A percentile compares a stretch with the other conserved stretches of the same genome.
phyloP scores from a whole-genome alignment of 306 rosid genomes.

The Vigna hirtella region DNA sequence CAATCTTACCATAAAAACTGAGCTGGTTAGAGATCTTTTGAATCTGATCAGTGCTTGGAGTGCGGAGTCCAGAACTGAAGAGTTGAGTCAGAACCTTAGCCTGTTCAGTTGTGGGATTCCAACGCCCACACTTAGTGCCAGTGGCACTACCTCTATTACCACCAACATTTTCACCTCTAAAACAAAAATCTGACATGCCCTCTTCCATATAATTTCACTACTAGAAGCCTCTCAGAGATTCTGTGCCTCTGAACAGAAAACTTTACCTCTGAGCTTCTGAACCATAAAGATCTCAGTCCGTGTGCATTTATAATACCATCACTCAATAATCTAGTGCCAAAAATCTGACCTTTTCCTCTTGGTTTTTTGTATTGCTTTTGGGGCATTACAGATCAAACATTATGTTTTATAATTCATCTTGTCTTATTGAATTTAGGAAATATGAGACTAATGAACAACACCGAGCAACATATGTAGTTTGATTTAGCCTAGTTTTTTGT shows the following conservation, averaged over 20 bases:
- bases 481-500: slow-evolving; percentile 60
- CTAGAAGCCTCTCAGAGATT: slow-evolving; percentile 34
- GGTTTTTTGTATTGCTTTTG: slow-evolving; percentile 37
- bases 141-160: slow-evolving; percentile 28
- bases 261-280: slow-evolving; percentile 55
- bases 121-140: slow-evolving; percentile 91
- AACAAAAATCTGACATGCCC: slow-evolving; percentile 68
- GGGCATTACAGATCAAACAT: neutral
- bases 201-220: slow-evolving; percentile 68
- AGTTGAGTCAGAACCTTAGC: slow-evolving; percentile 82
- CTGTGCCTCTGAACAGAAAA: slow-evolving; percentile 43
- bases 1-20: slow-evolving; percentile 93
- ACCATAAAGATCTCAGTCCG: slow-evolving; percentile 58
- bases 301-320: slow-evolving; percentile 68
- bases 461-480: slow-evolving; percentile 52
- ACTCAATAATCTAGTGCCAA: slow-evolving; percentile 29
- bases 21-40: slow-evolving; percentile 85
- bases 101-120: slow-evolving; percentile 94
- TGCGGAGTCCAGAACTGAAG: slow-evolving; percentile 88
- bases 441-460: slow-evolving; percentile 49
- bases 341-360: slow-evolving; percentile 22
- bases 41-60: slow-evolving; percentile 94
- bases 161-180: slow-evolving; percentile 54
- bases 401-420: slow-evolving; percentile 43
- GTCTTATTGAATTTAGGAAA: slow-evolving; percentile 67